Evolutionary conservation across 768 basidiomycete genomes (phyloP).

Genomic region (Postia placenta): DNA sequence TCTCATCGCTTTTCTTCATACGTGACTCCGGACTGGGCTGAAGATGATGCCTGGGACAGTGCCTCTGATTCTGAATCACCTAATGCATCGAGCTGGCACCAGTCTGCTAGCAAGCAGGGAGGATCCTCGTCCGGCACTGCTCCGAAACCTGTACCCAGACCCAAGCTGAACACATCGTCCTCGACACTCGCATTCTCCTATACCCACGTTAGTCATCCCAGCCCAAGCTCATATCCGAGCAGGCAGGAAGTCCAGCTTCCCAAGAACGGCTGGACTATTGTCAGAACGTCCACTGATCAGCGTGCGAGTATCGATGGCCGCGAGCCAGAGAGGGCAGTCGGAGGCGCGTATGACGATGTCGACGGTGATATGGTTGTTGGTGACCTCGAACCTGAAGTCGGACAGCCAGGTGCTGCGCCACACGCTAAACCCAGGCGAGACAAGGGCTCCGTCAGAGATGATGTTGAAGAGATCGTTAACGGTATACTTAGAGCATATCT

Average conservation of each 20-base stretch:
- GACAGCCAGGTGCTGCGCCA: slow-evolving; percentile 23
- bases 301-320: slow-evolving; percentile 21
- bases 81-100: slow-evolving; percentile 30
- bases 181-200: slow-evolving; percentile 75
- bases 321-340: slow-evolving; percentile 15
- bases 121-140: slow-evolving; percentile 31
- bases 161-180: slow-evolving; percentile 44
- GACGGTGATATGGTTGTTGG: slow-evolving; percentile 75
- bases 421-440: slow-evolving; percentile 36
- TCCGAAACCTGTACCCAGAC: slow-evolving; percentile 52
- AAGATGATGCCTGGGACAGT: slow-evolving; percentile 86
- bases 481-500: slow-evolving; percentile 41
- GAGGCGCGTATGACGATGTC: slow-evolving; percentile 51
- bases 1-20: slow-evolving; percentile 37
- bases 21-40: slow-evolving; percentile 58
- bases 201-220: slow-evolving; percentile 71
- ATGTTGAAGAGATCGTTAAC: slow-evolving; percentile 70
- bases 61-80: slow-evolving; percentile 72
- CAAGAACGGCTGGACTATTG: slow-evolving; percentile 76
- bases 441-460: slow-evolving; percentile 49
- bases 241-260: slow-evolving; percentile 38
- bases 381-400: slow-evolving; percentile 59
- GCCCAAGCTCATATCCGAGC: slow-evolving; percentile 70
- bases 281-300: slow-evolving; percentile 37
- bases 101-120: slow-evolving; percentile 9